phyloP scores from a whole-genome alignment of 2,329 filamentous ascomycete species.

The Lachnellula arida region DNA sequence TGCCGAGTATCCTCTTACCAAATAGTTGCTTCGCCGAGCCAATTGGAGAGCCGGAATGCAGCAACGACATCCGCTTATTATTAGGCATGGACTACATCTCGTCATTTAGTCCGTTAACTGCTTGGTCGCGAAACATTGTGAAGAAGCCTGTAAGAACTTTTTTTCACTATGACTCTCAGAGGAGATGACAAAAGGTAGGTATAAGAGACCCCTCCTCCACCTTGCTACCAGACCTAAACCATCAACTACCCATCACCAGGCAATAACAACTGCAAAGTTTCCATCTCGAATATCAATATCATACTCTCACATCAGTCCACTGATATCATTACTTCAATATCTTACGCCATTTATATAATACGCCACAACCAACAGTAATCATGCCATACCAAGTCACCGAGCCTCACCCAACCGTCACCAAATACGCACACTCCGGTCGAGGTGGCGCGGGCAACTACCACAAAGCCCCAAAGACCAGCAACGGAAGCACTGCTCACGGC shows the following conservation, averaged over 20 bases:
- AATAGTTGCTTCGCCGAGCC: slow-evolving; percentile 4
- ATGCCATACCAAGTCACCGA: slow-evolving; percentile 28
- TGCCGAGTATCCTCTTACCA: slow-evolving; percentile 2
- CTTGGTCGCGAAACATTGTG: slow-evolving; percentile 10
- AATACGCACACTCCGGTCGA: slow-evolving; percentile 28
- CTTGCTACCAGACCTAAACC: slow-evolving; percentile 1
- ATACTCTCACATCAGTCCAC: neutral
- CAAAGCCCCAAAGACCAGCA: slow-evolving; percentile 27
- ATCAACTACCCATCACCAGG: slow-evolving; percentile 7
- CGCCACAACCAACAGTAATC: slow-evolving; percentile 8
- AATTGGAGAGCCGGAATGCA: neutral
- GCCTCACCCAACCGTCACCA: slow-evolving; percentile 28
- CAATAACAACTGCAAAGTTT: slow-evolving; percentile 15
- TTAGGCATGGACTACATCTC: neutral
- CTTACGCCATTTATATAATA: slow-evolving; percentile 10
- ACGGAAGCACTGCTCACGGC: slow-evolving; percentile 21
- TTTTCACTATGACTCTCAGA: slow-evolving; percentile 10
- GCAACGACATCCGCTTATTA: neutral
- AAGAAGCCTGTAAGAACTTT: slow-evolving; percentile 8
- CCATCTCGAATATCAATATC: neutral
- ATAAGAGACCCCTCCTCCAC: slow-evolving; percentile 20
- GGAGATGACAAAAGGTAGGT: slow-evolving; percentile 8
- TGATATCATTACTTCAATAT: neutral
- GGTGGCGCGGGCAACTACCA: slow-evolving; percentile 32
- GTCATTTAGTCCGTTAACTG: slow-evolving; percentile 11